These are phyloP conservation scores for Ustanciosporium gigantosporum DNA, from an alignment of 1,284 basidiomycete species.

Conservation along the genomic window DNA sequence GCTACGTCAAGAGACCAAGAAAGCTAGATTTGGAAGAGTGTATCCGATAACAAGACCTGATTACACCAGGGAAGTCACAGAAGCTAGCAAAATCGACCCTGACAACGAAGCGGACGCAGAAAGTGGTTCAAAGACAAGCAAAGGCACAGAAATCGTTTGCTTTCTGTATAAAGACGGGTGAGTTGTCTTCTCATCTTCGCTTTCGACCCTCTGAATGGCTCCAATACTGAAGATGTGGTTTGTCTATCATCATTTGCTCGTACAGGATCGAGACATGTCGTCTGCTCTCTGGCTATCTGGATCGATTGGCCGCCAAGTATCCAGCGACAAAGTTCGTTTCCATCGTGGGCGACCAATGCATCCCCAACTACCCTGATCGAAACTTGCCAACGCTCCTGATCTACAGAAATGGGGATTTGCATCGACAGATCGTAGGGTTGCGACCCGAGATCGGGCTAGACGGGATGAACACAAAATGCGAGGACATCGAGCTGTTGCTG, in stretches of 20 bases:
- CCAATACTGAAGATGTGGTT: no score
- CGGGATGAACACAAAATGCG: slow-evolving; percentile 76
- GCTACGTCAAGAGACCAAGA: slow-evolving; percentile 69
- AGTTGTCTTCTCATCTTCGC: no score
- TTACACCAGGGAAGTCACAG: slow-evolving; percentile 92
- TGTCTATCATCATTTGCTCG: no score
- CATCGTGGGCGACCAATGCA: slow-evolving; percentile 90
- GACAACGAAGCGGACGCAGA: slow-evolving; percentile 4
- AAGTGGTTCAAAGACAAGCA: slow-evolving; percentile 42
- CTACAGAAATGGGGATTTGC: slow-evolving; percentile 86
- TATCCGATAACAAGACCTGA: slow-evolving; percentile 87
- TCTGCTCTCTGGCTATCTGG: slow-evolving; percentile 73
- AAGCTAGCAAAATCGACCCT: slow-evolving; percentile 77
- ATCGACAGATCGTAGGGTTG: slow-evolving; percentile 78
- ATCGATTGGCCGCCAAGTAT: slow-evolving; percentile 75
- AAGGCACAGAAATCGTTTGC: slow-evolving; percentile 82
- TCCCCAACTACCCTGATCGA: slow-evolving; percentile 89
- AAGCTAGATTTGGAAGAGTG: slow-evolving; percentile 79
- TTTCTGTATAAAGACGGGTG: slow-evolving; percentile 87
- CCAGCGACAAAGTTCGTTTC: slow-evolving; percentile 93
- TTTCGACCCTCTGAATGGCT: no score
- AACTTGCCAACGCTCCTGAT: slow-evolving; percentile 89
- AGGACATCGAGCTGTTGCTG: slow-evolving; percentile 63
- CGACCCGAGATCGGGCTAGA: slow-evolving; percentile 68
- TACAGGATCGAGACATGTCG: slow-evolving; percentile 67